Evolutionary conservation across 768 basidiomycete genomes (phyloP).

Genomic region (Serpula lacrymans): DNA sequence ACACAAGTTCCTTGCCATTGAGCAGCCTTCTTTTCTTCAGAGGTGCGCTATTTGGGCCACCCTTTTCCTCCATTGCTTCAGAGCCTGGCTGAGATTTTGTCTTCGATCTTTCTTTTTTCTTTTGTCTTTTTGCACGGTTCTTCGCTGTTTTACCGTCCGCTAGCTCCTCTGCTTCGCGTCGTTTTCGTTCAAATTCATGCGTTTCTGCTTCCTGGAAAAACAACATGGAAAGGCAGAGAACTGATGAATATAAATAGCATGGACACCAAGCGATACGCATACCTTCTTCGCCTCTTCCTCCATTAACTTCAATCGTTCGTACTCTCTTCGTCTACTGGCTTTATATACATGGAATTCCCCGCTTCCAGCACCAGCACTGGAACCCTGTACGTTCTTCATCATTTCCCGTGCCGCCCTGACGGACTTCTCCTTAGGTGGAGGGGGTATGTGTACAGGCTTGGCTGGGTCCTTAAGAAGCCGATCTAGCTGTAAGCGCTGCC

Average conservation of each 20-base stretch:
- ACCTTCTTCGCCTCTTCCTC: conserved; percentile 82
- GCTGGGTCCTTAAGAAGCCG: conserved; percentile 86
- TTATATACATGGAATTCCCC: conserved; percentile 99
- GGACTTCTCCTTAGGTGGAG: conserved; percentile 78
- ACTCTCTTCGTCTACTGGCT: conserved; percentile 89
- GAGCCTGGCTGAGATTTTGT: conserved; percentile 31
- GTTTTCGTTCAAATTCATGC: conserved; percentile 72
- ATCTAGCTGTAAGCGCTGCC: conserved; percentile 68
- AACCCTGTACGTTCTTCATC: conserved; percentile 99
- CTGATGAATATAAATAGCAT: background rate
- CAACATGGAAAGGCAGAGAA: background rate
- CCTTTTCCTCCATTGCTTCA: conserved; percentile 22
- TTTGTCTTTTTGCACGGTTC: conserved; percentile 90
- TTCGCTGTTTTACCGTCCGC: conserved; percentile 91
- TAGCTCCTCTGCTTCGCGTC: conserved; percentile 62
- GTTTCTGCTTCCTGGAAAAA: conserved; percentile 60
- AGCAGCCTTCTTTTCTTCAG: conserved; percentile 81
- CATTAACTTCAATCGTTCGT: conserved; percentile 88
- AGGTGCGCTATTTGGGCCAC: conserved; percentile 35
- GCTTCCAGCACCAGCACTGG: conserved; percentile 94
- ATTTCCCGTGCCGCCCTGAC: conserved; percentile 84
- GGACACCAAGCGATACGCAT: conserved; percentile 17
- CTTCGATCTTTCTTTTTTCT: conserved; percentile 80
- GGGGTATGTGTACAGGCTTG: conserved; percentile 76
- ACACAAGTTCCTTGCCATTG: conserved; percentile 68